These are phyloP conservation scores for Coemansia sp. DNA, from an alignment of 192 early-diverging fungal species.

Conservation along the genomic window DNA sequence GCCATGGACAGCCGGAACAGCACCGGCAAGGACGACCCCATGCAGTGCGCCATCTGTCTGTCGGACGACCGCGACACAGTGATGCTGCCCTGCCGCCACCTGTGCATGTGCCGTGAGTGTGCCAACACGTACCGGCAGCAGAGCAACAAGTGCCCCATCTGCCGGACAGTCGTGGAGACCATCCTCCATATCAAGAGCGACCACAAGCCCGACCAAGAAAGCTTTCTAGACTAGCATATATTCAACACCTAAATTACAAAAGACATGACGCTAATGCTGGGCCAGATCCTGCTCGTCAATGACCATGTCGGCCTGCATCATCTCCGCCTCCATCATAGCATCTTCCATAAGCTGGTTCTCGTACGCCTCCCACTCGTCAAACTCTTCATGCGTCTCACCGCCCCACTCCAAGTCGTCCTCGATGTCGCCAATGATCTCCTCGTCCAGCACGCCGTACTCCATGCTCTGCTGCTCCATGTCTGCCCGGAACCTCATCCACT, in stretches of 20 bases:
- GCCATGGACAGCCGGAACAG: slow-evolving; percentile 10
- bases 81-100: slow-evolving; percentile 75
- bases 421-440: slow-evolving; percentile 30
- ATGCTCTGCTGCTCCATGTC: slow-evolving; percentile 46
- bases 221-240: neutral
- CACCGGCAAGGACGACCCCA: slow-evolving; percentile 36
- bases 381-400: slow-evolving; percentile 12
- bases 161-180: slow-evolving; percentile 41
- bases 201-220: neutral
- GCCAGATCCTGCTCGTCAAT: slow-evolving; percentile 2
- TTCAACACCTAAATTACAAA: neutral
- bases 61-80: slow-evolving; percentile 69
- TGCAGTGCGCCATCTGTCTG: slow-evolving; percentile 77
- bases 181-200: slow-evolving; percentile 33
- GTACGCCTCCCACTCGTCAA: slow-evolving; percentile 37
- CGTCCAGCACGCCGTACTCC: slow-evolving; percentile 35
- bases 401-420: slow-evolving; percentile 26
- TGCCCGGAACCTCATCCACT: slow-evolving; percentile 38
- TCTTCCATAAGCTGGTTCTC: slow-evolving; percentile 41
- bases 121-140: slow-evolving; percentile 63
- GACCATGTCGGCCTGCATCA: slow-evolving; percentile 20
- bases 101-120: slow-evolving; percentile 75
- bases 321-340: slow-evolving; percentile 34
- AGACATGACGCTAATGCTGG: neutral
- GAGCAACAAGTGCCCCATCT: slow-evolving; percentile 54